Evolutionary conservation across 805 yeast genomes (phyloP).

Genomic region (Kuraishia hungarica): DNA sequence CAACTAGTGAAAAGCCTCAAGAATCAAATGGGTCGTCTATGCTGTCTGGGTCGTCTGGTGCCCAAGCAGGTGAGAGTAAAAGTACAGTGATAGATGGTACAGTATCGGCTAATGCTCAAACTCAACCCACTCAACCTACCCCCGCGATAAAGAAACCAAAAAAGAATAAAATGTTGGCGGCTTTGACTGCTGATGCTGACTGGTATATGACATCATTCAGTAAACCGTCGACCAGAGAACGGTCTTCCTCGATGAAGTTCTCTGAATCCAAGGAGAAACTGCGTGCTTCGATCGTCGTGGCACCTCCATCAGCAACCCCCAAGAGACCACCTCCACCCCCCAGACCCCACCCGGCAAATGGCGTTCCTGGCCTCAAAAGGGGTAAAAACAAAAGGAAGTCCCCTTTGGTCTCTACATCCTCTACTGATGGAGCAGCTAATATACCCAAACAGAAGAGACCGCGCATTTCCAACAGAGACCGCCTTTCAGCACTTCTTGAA

Average conservation of each 20-base stretch:
- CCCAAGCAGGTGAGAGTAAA: background rate
- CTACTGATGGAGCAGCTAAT: background rate
- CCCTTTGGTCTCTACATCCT: background rate
- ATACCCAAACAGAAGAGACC: background rate
- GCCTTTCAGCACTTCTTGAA: background rate
- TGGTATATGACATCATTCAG: slow-evolving; percentile 2
- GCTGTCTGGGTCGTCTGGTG: too few relatives aligned
- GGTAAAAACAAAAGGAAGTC: background rate
- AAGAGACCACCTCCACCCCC: background rate
- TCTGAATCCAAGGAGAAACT: background rate
- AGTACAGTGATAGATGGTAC: too few relatives aligned
- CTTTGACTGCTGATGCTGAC: slow-evolving; percentile 1
- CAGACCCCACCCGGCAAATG: too few relatives aligned
- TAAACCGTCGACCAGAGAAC: background rate
- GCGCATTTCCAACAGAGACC: background rate
- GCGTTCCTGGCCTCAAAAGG: background rate
- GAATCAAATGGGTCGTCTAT: too few relatives aligned
- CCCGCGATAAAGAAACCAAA: background rate
- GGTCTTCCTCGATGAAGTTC: slow-evolving; percentile 1
- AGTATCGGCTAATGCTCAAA: too few relatives aligned
- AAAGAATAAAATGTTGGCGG: background rate
- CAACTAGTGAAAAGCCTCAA: background rate
- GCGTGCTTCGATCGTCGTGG: background rate
- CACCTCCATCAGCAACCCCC: background rate
- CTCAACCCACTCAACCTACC: too few relatives aligned